Evolutionary conservation across 2,329 filamentous ascomycete species (phyloP).

Genomic region (Aspergillus ruber): DNA sequence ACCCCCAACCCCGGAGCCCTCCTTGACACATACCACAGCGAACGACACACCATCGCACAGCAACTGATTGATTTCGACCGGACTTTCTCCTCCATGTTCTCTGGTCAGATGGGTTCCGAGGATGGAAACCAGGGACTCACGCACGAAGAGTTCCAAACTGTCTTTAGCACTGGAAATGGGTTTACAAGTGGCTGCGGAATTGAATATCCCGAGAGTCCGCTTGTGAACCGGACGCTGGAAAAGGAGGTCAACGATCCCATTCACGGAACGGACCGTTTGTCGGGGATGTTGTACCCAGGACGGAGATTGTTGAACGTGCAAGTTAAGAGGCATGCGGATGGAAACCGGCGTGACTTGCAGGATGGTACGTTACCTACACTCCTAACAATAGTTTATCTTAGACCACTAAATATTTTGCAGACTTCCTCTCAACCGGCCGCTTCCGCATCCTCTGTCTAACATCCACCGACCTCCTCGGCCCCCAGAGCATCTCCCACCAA

Average conservation of each 20-base stretch:
- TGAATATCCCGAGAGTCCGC: constrained; percentile 27
- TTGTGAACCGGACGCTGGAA: constrained; percentile 17
- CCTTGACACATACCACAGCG: constrained; percentile 32
- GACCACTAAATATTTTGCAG: constrained; percentile 8
- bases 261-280: constrained; percentile 27
- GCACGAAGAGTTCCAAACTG: constrained; percentile 30
- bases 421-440: constrained; percentile 31
- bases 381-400: neutral
- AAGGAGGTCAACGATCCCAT: constrained; percentile 17
- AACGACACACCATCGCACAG: constrained; percentile 32
- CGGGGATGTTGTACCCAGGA: constrained; percentile 29
- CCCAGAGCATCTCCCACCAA: constrained; percentile 18
- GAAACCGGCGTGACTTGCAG: constrained; percentile 28
- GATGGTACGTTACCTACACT: constrained; percentile 18
- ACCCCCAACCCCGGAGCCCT: constrained; percentile 22
- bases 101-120: constrained; percentile 27
- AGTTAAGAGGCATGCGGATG: constrained; percentile 32
- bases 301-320: constrained; percentile 28
- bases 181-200: constrained; percentile 37
- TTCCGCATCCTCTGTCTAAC: constrained; percentile 32
- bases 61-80: constrained; percentile 36
- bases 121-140: constrained; percentile 20
- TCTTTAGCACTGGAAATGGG: constrained; percentile 31
- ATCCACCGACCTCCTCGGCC: constrained; percentile 28
- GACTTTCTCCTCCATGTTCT: constrained; percentile 35